Evolutionary conservation across 148 eudicot species (phyloP).

Genomic region (Persicaria tinctoria): DNA sequence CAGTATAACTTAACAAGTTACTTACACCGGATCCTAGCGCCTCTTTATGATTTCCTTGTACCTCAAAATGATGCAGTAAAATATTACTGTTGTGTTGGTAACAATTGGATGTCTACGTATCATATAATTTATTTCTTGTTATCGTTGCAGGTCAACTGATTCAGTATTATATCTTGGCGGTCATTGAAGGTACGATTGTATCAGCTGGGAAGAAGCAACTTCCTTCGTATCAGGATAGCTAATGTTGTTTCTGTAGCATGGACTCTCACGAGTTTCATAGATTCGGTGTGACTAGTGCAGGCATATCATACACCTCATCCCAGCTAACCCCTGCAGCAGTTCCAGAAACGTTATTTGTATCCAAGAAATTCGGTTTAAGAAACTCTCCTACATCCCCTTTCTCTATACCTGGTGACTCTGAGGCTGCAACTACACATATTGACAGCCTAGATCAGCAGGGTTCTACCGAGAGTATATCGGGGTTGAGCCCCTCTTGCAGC

Average conservation of each 20-base stretch:
- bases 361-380: background rate
- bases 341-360: background rate
- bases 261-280: conserved; percentile 12
- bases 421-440: conserved; percentile 7
- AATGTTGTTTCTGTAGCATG: conserved; percentile 10
- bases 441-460: conserved; percentile 10
- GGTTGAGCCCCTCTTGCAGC: conserved; percentile 11
- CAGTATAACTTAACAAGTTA: background rate
- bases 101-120: background rate
- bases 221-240: background rate
- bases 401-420: conserved; percentile 5
- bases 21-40: background rate
- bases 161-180: background rate
- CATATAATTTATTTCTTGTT: background rate
- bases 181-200: conserved; percentile 1
- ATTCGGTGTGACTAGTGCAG: conserved; percentile 1
- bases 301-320: conserved; percentile 8
- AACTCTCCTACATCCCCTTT: conserved; percentile 13
- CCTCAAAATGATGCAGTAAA: background rate
- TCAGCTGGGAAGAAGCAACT: background rate
- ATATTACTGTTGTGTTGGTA: background rate
- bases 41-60: background rate
- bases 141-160: conserved; percentile 4
- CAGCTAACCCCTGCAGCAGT: conserved; percentile 1
- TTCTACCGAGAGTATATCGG: conserved; percentile 1